These are phyloP conservation scores for Sicyos edulis DNA, from an alignment of 306 rosid species.

Conservation along the genomic window DNA sequence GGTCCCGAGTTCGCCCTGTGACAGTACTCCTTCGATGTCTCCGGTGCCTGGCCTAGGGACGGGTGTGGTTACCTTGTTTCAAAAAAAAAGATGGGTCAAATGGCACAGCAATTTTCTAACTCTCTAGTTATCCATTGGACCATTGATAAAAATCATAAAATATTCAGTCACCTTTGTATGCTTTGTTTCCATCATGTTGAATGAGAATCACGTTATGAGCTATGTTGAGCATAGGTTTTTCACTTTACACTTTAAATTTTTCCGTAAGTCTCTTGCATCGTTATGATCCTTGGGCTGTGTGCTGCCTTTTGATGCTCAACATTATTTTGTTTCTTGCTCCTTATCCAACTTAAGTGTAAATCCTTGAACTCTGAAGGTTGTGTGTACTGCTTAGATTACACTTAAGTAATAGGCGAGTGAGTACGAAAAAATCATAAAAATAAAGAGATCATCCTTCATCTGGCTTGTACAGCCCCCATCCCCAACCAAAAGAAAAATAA, in stretches of 20 bases:
- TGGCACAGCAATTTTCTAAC: too few relatives aligned
- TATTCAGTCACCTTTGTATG: background rate
- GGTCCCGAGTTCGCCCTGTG: too few relatives aligned
- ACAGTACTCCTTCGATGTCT: too few relatives aligned
- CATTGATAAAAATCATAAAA: too few relatives aligned
- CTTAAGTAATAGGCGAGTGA: background rate
- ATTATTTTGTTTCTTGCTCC: background rate
- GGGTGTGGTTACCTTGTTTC: too few relatives aligned
- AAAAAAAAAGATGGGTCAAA: too few relatives aligned
- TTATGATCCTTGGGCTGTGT: background rate
- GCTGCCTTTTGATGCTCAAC: background rate
- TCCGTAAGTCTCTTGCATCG: background rate
- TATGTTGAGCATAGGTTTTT: background rate
- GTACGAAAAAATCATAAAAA: background rate
- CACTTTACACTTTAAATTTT: background rate
- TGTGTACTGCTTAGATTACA: background rate
- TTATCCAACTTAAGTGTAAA: background rate
- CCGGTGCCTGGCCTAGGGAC: too few relatives aligned
- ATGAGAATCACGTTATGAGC: background rate
- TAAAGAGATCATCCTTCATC: background rate
- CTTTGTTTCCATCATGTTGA: background rate
- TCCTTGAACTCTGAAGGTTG: background rate
- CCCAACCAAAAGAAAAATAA: too few relatives aligned
- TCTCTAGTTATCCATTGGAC: background rate
- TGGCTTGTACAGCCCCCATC: background rate